Conservation (phyloP, 192 early-diverging fungal genomes). For the Umbelopsis sp. region DNA sequence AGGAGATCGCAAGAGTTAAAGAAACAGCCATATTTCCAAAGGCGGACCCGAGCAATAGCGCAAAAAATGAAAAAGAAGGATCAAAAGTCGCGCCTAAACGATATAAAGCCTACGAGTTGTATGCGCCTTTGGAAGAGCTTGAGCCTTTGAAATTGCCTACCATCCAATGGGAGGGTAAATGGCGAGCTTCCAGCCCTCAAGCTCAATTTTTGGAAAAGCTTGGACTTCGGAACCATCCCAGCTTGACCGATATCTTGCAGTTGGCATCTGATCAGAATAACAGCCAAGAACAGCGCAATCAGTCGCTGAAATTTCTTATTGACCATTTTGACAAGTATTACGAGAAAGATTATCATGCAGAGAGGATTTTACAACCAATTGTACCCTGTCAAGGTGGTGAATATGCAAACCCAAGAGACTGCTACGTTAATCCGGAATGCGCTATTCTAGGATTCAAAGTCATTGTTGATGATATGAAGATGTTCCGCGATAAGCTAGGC, state of each 20-base stretch:
- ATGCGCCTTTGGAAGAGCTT: conserved; percentile 63
- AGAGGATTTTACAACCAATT: conserved; percentile 53
- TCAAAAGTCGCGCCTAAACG: conserved; percentile 42
- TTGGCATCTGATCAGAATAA: conserved; percentile 39
- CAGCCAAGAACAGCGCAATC: conserved; percentile 37
- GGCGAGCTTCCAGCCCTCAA: conserved; percentile 43
- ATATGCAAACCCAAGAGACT: conserved; percentile 61
- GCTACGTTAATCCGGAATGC: conserved; percentile 63
- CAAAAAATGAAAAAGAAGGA: conserved; percentile 21
- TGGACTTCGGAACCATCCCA: conserved; percentile 49
- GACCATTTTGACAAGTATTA: conserved; percentile 69
- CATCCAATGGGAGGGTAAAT: conserved; percentile 66
- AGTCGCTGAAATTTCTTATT: conserved; percentile 70
- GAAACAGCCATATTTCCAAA: conserved; percentile 70
- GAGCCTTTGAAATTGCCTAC: conserved; percentile 65
- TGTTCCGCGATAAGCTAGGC: conserved; percentile 64
- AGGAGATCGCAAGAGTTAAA: conserved; percentile 64
- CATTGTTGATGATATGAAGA: conserved; percentile 53
- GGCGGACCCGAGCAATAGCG: conserved; percentile 35
- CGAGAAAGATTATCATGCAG: conserved; percentile 49
- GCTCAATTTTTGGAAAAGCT: conserved; percentile 52
- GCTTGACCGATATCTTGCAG: conserved; percentile 40
- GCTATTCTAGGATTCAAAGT: conserved; percentile 69
- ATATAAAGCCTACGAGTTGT: conserved; percentile 66
- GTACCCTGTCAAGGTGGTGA: conserved; percentile 48